Evolutionary conservation across 1,139 yeast species (phyloP), one percentile per base, ranked within the genome.

Genomic region (Arxiozyma bovina): DNA sequence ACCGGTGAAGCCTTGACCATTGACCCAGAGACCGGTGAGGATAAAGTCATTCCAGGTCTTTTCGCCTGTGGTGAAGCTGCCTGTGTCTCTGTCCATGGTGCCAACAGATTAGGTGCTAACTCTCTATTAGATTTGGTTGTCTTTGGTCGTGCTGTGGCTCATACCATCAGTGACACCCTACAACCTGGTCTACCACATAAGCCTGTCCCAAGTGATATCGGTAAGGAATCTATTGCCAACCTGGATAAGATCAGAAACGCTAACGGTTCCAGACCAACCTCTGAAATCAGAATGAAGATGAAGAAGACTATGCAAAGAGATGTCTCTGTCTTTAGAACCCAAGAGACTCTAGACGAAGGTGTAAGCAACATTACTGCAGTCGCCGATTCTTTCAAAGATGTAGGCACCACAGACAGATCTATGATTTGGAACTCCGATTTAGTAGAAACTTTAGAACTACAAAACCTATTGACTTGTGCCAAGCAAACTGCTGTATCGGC

Each of bases 51-150:
- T 60, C 95, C 95, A 66, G 99, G 99, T 68, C 80, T 93, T 67
- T 81, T 82, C 73, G 98, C 99, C 27, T 90, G 97, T 79, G 99
- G 99, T 80, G 99, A 93, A 78, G 93, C 95, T 61, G 99, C 98
- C 51, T 91, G 97, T 80, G 98, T 96, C 61, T 90, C 98, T 46
- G 99, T 93, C 56, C 99, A 93, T 72, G 99, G 99, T 76, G 99
- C 99, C 61, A 93, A 93, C 81, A 88, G 99, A 80, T 81, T 93
- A 66, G 99, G 99, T 74, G 99, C 99, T 63, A 93, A 93, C 81
- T 93, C 99, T n/a, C 79, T 93, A 66, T 83, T 93, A 70, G 99
- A 93, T 76, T 79, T 93, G 74, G 99, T 93, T 61, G 98, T 93
- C 60, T 93, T 93, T 68, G 99, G 99, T 69, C 89, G 99, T 79